A percentile compares a stretch with the other conserved stretches of the same genome.
Conservation (phyloP, 2,329 filamentous ascomycete species). For the Pseudogymnoascus sp. region DNA sequence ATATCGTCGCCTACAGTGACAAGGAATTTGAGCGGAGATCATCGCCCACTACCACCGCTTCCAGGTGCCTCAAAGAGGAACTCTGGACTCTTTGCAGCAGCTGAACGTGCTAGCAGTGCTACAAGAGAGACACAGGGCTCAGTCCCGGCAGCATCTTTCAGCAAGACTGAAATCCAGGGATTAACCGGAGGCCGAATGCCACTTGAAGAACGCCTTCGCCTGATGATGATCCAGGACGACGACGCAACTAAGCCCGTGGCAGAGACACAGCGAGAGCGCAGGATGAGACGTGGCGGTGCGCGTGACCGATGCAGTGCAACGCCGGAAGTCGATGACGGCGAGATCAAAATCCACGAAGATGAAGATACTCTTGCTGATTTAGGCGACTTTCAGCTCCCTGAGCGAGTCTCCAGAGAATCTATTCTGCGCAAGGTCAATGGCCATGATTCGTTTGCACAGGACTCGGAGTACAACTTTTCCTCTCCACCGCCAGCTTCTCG, state of each 20-base stretch:
- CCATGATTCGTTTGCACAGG: constrained; percentile 44
- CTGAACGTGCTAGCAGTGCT: constrained; percentile 61
- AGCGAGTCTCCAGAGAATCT: constrained; percentile 85
- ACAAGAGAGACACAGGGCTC: constrained; percentile 66
- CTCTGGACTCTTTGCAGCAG: constrained; percentile 56
- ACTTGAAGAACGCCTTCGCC: constrained; percentile 73
- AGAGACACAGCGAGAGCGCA: constrained; percentile 60
- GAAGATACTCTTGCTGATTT: constrained; percentile 55
- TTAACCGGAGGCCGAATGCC: constrained; percentile 71
- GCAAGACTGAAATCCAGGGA: constrained; percentile 70
- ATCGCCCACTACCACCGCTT: constrained; percentile 78
- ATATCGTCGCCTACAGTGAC: constrained; percentile 25
- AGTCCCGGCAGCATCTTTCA: constrained; percentile 57
- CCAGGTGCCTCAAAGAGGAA: constrained; percentile 50
- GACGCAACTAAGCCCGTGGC: constrained; percentile 49
- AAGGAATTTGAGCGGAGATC: constrained; percentile 68
- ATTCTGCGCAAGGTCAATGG: constrained; percentile 83
- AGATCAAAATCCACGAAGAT: constrained; percentile 40
- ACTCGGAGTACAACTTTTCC: constrained; percentile 58
- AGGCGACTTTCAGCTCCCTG: constrained; percentile 57
- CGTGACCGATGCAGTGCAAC: constrained; percentile 35
- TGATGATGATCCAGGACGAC: constrained; percentile 80
- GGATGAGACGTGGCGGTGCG: constrained; percentile 54
- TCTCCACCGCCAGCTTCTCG: constrained; percentile 42
- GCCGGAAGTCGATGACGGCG: constrained; percentile 24